Percentiles rank a stretch among this genome's conserved stretches.
phyloP scores from a whole-genome alignment of 768 basidiomycete species.

The Termitomyces heimii region DNA sequence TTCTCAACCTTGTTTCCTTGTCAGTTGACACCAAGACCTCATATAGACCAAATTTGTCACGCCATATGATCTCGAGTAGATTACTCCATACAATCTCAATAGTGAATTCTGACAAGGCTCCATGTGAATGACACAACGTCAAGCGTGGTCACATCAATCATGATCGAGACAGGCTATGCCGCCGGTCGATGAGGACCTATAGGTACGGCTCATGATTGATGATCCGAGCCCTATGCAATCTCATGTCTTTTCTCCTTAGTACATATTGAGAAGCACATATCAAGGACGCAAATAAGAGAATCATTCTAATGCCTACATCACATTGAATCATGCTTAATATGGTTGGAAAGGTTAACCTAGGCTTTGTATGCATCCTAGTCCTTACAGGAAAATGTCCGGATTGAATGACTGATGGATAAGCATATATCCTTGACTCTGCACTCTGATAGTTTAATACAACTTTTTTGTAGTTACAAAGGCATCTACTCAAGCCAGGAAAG shows the following conservation, averaged over 20 bases:
- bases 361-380: not conserved
- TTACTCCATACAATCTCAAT: not conserved
- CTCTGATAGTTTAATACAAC: no score
- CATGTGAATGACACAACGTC: not conserved
- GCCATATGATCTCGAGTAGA: not conserved
- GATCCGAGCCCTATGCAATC: not conserved
- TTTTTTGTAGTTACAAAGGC: no score
- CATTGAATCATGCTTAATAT: not conserved
- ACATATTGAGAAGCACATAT: not conserved
- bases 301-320: not conserved
- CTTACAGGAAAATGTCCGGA: not conserved
- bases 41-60: not conserved
- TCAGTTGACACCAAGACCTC: not conserved
- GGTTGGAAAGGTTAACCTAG: not conserved
- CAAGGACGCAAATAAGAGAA: not conserved
- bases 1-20: not conserved
- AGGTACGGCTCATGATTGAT: not conserved
- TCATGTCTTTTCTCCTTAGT: not conserved
- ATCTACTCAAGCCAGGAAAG: no score
- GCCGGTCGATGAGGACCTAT: not conserved
- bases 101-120: not conserved
- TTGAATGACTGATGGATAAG: no score
- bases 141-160: not conserved
- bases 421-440: no score
- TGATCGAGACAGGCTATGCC: not conserved